Evolutionary conservation across 106 monocot species (phyloP), one percentile per base, ranked within the genome.

Genomic region (Dendrobium chrysotoxum): DNA sequence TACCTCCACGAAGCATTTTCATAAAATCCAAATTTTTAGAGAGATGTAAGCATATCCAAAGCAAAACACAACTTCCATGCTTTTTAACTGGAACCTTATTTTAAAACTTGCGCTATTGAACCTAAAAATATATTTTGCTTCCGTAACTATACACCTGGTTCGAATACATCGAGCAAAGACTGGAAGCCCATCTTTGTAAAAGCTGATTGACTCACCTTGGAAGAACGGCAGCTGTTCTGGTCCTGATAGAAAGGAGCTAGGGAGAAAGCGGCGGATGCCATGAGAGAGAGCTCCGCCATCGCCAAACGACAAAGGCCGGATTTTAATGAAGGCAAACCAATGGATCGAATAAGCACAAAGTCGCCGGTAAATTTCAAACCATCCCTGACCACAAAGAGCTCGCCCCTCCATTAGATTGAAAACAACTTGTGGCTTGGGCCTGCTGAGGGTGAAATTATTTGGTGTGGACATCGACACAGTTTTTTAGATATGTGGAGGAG

Each of bases 181-280:
- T 65, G 64, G 26, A 65, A 57, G 7, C 25, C 64, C n/a, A 10
- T 65, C 26, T 23, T 23, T 9, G 26, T 1, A 65, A 23, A 65
- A 7, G 25, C 8, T 26, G 26, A 26, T 25, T 71, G 71, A 16
- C 81, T 77, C 31, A 67, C 82, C 82, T 82, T 82, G 65, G 76
- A 61, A 61, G 77, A 18, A 45, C 82, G 74, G 47, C 44, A 77
- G 45, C 31, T 40, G 64, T 17, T 30, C 76, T 65, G 82, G 4
- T 82, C 82, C 46, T 66, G 82, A 50, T 35, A 68, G 66, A 77
- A 67, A 21, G 45, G 31, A 26, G 50, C 77, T 10, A 41, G 77
- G 11, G 77, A 82, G 66, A 82, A 78, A n/a, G 41, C 77, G 26
- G 72, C 83, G 58, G 83, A 83, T 6, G 72, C 83, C 79, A 83